A percentile compares a stretch with the other conserved stretches of the same genome.
phyloP scores from a whole-genome alignment of 139 green algal species.

The Chloropicon primus region DNA sequence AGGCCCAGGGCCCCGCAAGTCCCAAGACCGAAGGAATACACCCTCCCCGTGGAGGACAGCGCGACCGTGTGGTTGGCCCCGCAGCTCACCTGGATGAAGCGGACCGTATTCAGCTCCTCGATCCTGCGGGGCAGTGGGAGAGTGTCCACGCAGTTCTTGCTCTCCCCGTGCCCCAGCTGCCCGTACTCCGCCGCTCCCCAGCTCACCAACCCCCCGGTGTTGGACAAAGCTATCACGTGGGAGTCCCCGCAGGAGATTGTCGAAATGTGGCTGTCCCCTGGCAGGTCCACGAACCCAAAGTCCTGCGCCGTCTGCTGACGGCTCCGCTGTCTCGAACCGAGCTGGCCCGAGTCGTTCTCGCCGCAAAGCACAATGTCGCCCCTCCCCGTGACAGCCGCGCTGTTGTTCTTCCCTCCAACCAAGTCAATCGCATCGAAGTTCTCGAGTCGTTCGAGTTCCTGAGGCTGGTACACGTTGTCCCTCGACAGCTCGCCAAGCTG shows the following conservation, averaged over 20 bases:
- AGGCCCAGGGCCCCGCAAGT: conserved; percentile 42
- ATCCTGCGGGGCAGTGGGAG: not conserved
- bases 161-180: conserved; percentile 34
- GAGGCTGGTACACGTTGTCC: not conserved
- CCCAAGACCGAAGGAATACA: conserved; percentile 43
- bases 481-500: not conserved
- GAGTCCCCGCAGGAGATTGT: not conserved
- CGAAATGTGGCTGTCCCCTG: not conserved
- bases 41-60: conserved; percentile 30
- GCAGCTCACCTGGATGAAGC: conserved; percentile 26
- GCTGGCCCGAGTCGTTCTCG: conserved; percentile 14
- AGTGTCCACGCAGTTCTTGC: not conserved
- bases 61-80: conserved; percentile 38
- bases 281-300: not conserved
- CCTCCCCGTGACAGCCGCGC: not conserved
- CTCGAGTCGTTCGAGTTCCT: not conserved
- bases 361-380: conserved; percentile 10
- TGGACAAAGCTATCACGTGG: not conserved
- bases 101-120: not conserved
- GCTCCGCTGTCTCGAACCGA: conserved; percentile 7
- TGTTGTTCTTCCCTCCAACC: not conserved
- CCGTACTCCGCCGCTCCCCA: conserved; percentile 46
- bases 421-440: not conserved
- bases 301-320: not conserved
- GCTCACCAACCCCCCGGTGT: conserved; percentile 24